Conservation (phyloP, 2,329 filamentous ascomycete species). For the Trichoderma endophyticum region DNA sequence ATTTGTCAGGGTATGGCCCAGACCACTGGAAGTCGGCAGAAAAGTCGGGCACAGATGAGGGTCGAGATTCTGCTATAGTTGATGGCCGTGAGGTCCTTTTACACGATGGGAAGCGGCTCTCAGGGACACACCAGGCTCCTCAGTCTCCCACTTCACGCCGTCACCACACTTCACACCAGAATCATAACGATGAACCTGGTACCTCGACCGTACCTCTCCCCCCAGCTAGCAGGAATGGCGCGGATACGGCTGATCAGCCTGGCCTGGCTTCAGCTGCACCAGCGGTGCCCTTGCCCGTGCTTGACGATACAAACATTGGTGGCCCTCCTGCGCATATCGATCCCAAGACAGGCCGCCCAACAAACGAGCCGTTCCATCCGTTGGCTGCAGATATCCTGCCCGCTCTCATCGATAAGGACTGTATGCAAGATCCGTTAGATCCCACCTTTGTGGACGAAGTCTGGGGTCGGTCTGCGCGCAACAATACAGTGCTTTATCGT, state of each 20-base stretch:
- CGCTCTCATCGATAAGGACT: conserved; percentile 78
- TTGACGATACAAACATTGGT: conserved; percentile 79
- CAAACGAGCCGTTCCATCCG: conserved; percentile 46
- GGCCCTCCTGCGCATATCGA: conserved; percentile 63
- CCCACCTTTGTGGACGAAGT: conserved; percentile 80
- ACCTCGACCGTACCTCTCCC: conserved; percentile 57
- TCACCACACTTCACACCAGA: conserved; percentile 33
- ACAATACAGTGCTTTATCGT: conserved; percentile 93
- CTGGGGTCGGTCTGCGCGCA: conserved; percentile 83
- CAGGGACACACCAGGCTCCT: conserved; percentile 42
- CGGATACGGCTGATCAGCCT: conserved; percentile 49
- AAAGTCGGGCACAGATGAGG: conserved; percentile 56
- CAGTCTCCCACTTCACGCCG: conserved; percentile 14
- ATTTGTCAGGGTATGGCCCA: conserved; percentile 72
- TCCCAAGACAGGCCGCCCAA: conserved; percentile 46
- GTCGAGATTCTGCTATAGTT: conserved; percentile 68
- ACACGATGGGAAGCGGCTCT: conserved; percentile 56
- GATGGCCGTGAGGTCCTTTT: conserved; percentile 70
- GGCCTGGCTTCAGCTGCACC: conserved; percentile 64
- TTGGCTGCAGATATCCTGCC: conserved; percentile 66
- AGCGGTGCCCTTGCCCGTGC: conserved; percentile 67
- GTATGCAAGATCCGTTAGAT: conserved; percentile 87
- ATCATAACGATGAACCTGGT: conserved; percentile 31
- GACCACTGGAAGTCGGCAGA: conserved; percentile 72
- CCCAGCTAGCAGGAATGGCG: conserved; percentile 56